A percentile compares a stretch with the other conserved stretches of the same genome.
Evolutionary conservation across 208 protist genomes (phyloP).

Genomic region (Acanthamoeba quina): DNA sequence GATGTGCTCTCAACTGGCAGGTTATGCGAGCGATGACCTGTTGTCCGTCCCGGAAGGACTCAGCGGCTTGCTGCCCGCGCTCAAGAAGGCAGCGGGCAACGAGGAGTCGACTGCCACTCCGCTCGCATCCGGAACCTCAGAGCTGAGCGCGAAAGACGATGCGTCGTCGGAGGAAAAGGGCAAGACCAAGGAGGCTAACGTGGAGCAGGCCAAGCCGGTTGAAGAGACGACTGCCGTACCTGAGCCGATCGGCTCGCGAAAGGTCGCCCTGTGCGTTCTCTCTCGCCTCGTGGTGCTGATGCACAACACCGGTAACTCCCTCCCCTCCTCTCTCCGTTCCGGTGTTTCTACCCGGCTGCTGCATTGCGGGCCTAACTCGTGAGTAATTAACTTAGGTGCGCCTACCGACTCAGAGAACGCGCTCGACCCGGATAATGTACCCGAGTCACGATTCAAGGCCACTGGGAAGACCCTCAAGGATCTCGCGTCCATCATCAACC

Average conservation of each 20-base stretch:
- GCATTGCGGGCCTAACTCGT: background rate
- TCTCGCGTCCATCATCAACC: background rate
- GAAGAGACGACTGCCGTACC: background rate
- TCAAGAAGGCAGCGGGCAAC: background rate
- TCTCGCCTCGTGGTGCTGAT: conserved; percentile 5
- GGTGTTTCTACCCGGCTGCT: too few relatives aligned
- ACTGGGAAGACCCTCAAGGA: background rate
- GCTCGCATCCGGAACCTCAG: background rate
- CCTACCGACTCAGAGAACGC: background rate
- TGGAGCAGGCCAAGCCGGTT: background rate
- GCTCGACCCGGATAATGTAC: background rate
- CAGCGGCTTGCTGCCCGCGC: background rate
- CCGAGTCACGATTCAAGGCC: background rate
- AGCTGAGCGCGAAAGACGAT: background rate
- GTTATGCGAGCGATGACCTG: conserved; percentile 18
- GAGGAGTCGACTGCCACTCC: background rate
- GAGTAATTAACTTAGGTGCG: background rate
- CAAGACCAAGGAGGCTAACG: background rate
- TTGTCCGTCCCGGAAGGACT: background rate
- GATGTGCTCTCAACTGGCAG: background rate
- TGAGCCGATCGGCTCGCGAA: background rate
- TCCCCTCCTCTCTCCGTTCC: background rate
- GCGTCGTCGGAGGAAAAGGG: background rate
- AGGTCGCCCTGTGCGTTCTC: background rate
- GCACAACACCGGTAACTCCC: background rate